Percentiles rank a stretch among this genome's conserved stretches.
phyloP scores from a whole-genome alignment of 163 green algal genomes.

The Volvox carteri region DNA sequence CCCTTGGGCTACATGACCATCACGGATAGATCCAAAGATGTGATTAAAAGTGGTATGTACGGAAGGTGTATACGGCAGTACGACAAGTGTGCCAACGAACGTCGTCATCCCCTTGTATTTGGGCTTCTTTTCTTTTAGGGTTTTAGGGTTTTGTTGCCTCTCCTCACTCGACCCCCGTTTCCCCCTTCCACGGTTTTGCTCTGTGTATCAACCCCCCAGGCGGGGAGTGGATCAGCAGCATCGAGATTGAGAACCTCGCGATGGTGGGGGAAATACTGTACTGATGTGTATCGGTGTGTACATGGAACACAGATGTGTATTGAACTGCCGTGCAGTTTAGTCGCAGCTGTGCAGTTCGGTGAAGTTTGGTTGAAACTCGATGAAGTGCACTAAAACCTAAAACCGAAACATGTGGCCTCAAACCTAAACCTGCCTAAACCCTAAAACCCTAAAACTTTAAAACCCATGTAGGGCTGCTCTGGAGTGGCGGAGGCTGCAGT shows the following conservation, averaged over 20 bases:
- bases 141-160: too few relatives aligned
- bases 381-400: too few relatives aligned
- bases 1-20: constrained; percentile 84
- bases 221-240: constrained; percentile 92
- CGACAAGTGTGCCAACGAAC: too few relatives aligned
- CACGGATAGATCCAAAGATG: constrained; percentile 87
- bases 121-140: too few relatives aligned
- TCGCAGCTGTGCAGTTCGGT: too few relatives aligned
- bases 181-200: neutral
- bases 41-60: constrained; percentile 82
- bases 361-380: too few relatives aligned
- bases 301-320: too few relatives aligned
- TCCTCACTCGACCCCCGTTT: too few relatives aligned
- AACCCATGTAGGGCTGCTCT: constrained; percentile 32
- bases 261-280: constrained; percentile 51
- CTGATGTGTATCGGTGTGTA: neutral
- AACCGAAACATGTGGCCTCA: too few relatives aligned
- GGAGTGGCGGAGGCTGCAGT: constrained; percentile 82
- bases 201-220: constrained; percentile 39
- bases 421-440: neutral
- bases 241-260: constrained; percentile 88
- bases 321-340: too few relatives aligned
- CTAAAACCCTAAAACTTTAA: neutral
- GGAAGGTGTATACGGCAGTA: too few relatives aligned
- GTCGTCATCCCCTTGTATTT: too few relatives aligned